Evolutionary conservation across 371 early-diverging fungal genomes (phyloP).

Genomic region (Gilbertella persicaria): DNA sequence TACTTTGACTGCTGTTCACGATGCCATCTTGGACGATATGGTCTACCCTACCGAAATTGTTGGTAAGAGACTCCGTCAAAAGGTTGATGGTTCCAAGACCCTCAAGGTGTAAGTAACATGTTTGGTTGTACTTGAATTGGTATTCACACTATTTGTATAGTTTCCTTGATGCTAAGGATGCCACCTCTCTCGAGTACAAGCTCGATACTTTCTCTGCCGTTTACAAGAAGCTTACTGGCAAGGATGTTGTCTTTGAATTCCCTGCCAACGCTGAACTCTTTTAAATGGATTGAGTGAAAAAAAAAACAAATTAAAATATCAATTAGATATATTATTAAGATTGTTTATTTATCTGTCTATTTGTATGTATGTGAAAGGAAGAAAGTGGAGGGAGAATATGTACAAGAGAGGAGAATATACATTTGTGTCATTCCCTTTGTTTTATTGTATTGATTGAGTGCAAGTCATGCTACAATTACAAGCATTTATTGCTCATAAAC

Average conservation of each 20-base stretch:
- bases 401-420: no score
- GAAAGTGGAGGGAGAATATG: background rate
- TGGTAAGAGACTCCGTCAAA: slow-evolving; percentile 95
- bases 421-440: no score
- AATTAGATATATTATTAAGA: background rate
- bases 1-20: slow-evolving; percentile 96
- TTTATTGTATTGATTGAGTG: no score
- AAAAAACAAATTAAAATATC: background rate
- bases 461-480: no score
- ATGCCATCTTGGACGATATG: slow-evolving; percentile 94
- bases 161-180: slow-evolving; percentile 96
- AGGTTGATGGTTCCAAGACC: slow-evolving; percentile 91
- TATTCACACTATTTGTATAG: slow-evolving; percentile 49
- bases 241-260: slow-evolving; percentile 98
- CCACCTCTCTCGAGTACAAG: slow-evolving; percentile 96
- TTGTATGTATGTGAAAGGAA: background rate
- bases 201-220: slow-evolving; percentile 95
- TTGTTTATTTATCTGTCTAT: background rate
- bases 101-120: slow-evolving; percentile 80
- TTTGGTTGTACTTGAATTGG: no score
- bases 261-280: slow-evolving; percentile 53
- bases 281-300: background rate
- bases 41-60: slow-evolving; percentile 98
- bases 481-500: no score
- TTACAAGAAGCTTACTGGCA: slow-evolving; percentile 96